Base-by-base conservation (phyloP, 2,329 filamentous ascomycete species). In the Fusarium sp. region DNA sequence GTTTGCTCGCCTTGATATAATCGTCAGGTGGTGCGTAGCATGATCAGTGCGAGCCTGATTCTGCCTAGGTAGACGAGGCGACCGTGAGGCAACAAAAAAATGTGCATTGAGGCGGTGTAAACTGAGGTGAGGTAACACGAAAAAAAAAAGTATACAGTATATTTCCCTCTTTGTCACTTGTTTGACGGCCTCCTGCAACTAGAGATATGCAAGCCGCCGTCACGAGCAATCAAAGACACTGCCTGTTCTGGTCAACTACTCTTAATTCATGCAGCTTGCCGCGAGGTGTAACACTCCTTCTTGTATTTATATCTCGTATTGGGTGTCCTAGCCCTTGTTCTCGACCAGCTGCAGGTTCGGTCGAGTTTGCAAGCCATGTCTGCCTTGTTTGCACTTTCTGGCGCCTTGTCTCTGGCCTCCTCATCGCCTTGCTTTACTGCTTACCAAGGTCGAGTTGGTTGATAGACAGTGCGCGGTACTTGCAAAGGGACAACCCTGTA, bases 21-120 rank as follows among this genome's bases (percentile, higher is more conserved):
- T 38, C 35, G 62, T 72, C 69, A 75, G 69, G 69, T 72, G 72
- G 72, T 67, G 63, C 62, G 72, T 69, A 75, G 65, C 58, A 56
- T 72, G 62, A 70, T 67, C 64, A 68, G 58, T 62, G 50, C 27
- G 47, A 62, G 59, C 56, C 59, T 52, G 50, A 59, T 69, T 63
- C 68, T 74, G 72, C 72, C 71, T 69, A 47, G 47, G 27, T 54
- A 54, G 54, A 45, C 62, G 47, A 74, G 72, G 72, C 69, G 72
- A 40, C 47, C 15, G 35, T 30, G 60, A 52, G 43, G 47, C 61
- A 43, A 33, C 32, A 65, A 63, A 37, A 62, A 58, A 40, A 58
- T 58, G 63, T 72, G 47, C 60, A 63, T 32, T 63, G 58, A 64
- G 69, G 72, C 69, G 72, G 59, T 72, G 65, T 70, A 70, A 67